Conservation (phyloP, 2,329 filamentous ascomycete species). For the Juglanconis oblonga region DNA sequence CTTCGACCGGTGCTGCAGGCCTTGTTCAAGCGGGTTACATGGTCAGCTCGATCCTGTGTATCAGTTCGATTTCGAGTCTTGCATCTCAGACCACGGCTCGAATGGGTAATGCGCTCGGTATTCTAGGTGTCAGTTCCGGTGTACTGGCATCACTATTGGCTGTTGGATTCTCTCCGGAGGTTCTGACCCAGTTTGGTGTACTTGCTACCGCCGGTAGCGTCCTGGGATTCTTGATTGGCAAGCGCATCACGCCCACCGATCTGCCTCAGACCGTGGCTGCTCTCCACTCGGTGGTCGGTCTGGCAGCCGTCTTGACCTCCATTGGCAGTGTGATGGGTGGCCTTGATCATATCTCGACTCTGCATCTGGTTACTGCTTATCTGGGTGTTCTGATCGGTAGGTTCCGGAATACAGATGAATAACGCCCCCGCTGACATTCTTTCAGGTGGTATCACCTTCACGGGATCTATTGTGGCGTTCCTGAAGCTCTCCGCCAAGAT, state of each 20-base stretch:
- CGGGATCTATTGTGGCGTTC: conserved; percentile 85
- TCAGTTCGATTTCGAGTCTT: conserved; percentile 77
- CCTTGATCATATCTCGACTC: conserved; percentile 65
- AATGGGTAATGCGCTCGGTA: conserved; percentile 81
- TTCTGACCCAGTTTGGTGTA: conserved; percentile 74
- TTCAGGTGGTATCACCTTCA: conserved; percentile 77
- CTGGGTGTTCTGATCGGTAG: conserved; percentile 77
- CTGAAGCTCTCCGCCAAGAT: conserved; percentile 81
- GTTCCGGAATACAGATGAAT: not conserved
- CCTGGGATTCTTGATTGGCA: conserved; percentile 71
- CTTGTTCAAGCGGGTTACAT: conserved; percentile 86
- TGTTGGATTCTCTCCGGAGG: conserved; percentile 75
- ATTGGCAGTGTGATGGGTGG: conserved; percentile 81
- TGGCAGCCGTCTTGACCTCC: conserved; percentile 84
- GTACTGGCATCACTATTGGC: conserved; percentile 80
- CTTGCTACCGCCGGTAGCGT: conserved; percentile 71
- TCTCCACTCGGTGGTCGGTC: conserved; percentile 83
- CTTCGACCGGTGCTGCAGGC: conserved; percentile 76
- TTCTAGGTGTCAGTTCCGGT: conserved; percentile 79
- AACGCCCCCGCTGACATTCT: not conserved
- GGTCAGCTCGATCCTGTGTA: conserved; percentile 79
- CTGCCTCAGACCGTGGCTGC: conserved; percentile 88
- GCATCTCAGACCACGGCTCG: conserved; percentile 80
- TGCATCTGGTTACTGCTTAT: conserved; percentile 84
- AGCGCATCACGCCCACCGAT: conserved; percentile 82